Evolutionary conservation across 164 flowering plant species (phyloP).

Genomic region (Buxus sempervirens): DNA sequence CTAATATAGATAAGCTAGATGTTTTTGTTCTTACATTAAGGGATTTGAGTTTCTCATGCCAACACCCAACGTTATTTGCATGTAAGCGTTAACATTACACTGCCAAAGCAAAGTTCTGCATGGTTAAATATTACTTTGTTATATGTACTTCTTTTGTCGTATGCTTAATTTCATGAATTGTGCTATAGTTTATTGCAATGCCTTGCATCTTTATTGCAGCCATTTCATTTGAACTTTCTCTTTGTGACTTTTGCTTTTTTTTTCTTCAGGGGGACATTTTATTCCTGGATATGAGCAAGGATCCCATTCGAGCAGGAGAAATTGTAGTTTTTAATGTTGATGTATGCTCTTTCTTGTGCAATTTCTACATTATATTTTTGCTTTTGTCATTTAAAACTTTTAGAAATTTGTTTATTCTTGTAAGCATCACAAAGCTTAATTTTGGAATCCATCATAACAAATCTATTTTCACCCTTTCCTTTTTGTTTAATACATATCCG

Average conservation of each 20-base stretch:
- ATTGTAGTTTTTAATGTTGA: constrained; percentile 76
- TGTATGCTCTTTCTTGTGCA: constrained; percentile 36
- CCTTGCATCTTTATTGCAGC: not conserved
- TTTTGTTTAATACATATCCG: not conserved
- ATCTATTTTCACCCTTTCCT: not conserved
- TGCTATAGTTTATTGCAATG: not conserved
- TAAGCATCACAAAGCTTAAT: not conserved
- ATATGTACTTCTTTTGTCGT: not conserved
- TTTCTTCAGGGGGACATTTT: constrained; percentile 70
- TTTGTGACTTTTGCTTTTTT: not conserved
- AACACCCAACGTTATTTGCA: no score
- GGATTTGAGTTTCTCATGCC: no score
- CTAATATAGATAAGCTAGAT: no score
- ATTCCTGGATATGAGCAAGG: constrained; percentile 76
- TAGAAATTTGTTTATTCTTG: not conserved
- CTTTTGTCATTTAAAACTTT: not conserved
- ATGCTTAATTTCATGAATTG: not conserved
- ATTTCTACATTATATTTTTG: not conserved
- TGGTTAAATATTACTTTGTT: no score
- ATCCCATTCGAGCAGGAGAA: constrained; percentile 83
- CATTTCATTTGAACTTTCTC: not conserved
- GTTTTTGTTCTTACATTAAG: no score
- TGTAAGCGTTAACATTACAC: not conserved
- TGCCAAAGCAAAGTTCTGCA: not conserved
- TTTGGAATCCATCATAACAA: no score